Percentiles rank a stretch among this genome's conserved stretches.
phyloP scores from a whole-genome alignment of 345 rosid genomes.

The Limnanthes douglasii region DNA sequence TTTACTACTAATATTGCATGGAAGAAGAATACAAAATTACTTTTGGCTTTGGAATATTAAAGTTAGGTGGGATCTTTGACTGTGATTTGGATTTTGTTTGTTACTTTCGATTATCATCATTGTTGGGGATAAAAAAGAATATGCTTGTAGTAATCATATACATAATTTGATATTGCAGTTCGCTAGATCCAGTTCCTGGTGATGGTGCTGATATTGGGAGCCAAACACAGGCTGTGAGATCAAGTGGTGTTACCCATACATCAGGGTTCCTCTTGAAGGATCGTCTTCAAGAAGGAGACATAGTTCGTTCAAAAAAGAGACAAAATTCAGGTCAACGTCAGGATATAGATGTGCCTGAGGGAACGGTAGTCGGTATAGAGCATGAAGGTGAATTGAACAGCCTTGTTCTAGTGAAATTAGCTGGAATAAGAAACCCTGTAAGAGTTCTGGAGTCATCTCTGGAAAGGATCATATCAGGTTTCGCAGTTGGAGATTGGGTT shows the following conservation, averaged over 20 bases:
- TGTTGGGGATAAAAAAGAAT: not conserved
- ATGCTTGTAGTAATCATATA: too few species aligned
- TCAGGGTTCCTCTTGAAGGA: constrained; percentile 83
- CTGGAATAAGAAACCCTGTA: constrained; percentile 71
- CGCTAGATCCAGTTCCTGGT: constrained; percentile 24
- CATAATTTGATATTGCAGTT: constrained; percentile 61
- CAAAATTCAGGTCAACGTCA: constrained; percentile 36
- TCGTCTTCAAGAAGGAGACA: constrained; percentile 52
- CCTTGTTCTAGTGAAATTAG: constrained; percentile 74
- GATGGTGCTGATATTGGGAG: constrained; percentile 29
- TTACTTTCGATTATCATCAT: not conserved
- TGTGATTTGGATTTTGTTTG: too few species aligned
- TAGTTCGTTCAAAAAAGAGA: constrained; percentile 80
- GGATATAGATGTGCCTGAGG: constrained; percentile 81
- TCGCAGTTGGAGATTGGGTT: constrained; percentile 92
- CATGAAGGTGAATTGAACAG: constrained; percentile 30
- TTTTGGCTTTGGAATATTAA: too few species aligned
- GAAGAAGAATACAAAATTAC: too few species aligned
- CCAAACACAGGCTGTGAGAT: constrained; percentile 21
- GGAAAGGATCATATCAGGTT: constrained; percentile 60
- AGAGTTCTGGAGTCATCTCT: constrained; percentile 50
- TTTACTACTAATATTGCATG: too few species aligned
- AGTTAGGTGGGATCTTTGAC: too few species aligned
- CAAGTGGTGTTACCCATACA: constrained; percentile 34
- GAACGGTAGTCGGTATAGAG: constrained; percentile 66